Evolutionary conservation across 2,329 filamentous ascomycete species (phyloP).

Genomic region (Immersiporthe knoxdaviesiana): DNA sequence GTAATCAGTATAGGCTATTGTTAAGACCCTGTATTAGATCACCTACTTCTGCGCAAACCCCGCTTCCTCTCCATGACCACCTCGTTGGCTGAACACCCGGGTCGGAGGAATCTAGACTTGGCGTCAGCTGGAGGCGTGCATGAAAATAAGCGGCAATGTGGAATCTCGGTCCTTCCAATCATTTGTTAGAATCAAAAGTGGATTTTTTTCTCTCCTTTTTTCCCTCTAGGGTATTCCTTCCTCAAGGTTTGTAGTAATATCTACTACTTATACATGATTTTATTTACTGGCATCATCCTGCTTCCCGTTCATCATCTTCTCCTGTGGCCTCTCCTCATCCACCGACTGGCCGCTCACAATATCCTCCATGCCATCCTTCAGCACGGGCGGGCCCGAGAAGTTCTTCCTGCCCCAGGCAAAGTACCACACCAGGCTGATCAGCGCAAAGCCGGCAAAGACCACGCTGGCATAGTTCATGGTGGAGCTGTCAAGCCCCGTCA

Average conservation of each 20-base stretch:
- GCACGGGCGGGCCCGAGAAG: constrained; percentile 61
- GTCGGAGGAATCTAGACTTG: no score
- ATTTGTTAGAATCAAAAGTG: no score
- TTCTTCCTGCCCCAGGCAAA: constrained; percentile 64
- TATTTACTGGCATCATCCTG: not conserved
- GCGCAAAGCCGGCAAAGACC: constrained; percentile 65
- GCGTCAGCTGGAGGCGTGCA: no score
- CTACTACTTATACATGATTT: not conserved
- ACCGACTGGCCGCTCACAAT: constrained; percentile 12
- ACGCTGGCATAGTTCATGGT: constrained; percentile 71
- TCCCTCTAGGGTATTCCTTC: no score
- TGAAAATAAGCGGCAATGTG: no score
- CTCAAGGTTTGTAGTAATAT: no score
- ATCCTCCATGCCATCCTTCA: constrained; percentile 30
- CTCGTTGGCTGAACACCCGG: no score
- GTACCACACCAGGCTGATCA: constrained; percentile 66
- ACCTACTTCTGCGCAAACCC: no score
- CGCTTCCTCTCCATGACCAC: not conserved
- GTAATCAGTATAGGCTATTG: no score
- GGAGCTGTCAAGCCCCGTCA: constrained; percentile 55
- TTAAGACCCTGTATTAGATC: no score
- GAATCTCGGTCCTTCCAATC: no score
- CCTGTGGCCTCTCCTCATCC: constrained; percentile 13
- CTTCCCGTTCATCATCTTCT: not conserved
- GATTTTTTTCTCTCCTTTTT: no score